phyloP scores from a whole-genome alignment of 2,329 filamentous ascomycete species.

The Fusarium sp. region DNA sequence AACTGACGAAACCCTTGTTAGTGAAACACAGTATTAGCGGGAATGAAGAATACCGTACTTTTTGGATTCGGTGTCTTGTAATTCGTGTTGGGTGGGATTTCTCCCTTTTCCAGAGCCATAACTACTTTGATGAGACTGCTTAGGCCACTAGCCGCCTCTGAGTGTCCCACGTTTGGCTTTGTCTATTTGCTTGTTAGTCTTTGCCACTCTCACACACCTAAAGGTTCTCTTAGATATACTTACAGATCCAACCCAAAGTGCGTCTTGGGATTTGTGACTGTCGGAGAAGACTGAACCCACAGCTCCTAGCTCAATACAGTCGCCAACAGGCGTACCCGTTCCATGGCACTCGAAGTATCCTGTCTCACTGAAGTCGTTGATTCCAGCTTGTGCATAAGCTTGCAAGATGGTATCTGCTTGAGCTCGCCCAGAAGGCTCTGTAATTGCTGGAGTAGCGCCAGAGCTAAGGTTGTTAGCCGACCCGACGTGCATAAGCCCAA shows the following conservation, averaged over 20 bases:
- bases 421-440: constrained; percentile 60
- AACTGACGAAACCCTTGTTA: constrained; percentile 20
- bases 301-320: constrained; percentile 50
- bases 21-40: neutral
- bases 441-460: constrained; percentile 62
- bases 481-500: too few species aligned
- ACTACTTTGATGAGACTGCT: constrained; percentile 48
- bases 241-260: constrained; percentile 59
- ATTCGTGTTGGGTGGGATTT: constrained; percentile 46
- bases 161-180: constrained; percentile 48
- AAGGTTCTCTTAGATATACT: constrained; percentile 45
- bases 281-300: constrained; percentile 51
- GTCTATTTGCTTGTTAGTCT: constrained; percentile 46
- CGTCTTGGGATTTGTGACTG: constrained; percentile 39
- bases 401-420: constrained; percentile 55
- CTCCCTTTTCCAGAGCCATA: constrained; percentile 45
- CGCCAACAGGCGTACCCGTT: constrained; percentile 49
- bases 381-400: constrained; percentile 42
- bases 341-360: constrained; percentile 50
- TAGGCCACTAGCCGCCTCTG: constrained; percentile 48
- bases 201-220: neutral
- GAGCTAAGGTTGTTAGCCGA: constrained; percentile 52
- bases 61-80: constrained; percentile 46
- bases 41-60: constrained; percentile 15
- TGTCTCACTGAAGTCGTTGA: constrained; percentile 43